A percentile compares a stretch with the other conserved stretches of the same genome.
Conservation (phyloP, 306 rosid species). For the Prinsepia uniflora region DNA sequence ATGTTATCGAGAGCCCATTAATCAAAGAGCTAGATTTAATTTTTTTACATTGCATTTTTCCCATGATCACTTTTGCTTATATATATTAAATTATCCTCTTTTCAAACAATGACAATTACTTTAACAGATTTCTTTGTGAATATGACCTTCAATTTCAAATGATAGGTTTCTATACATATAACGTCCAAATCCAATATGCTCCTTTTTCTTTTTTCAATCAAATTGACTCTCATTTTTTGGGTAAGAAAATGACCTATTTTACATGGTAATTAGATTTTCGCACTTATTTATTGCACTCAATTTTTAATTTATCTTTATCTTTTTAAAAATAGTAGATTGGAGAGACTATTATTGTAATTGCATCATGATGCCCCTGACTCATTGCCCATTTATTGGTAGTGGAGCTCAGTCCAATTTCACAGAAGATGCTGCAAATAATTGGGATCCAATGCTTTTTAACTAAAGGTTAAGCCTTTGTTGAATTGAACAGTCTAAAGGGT, state of each 20-base stretch:
- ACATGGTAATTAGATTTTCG: too few species aligned
- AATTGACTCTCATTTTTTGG: too few species aligned
- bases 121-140: background rate
- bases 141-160: too few species aligned
- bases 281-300: too few species aligned
- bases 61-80: conserved; percentile 10
- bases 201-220: conserved; percentile 16
- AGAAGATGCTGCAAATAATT: conserved; percentile 31
- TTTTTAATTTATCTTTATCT: too few species aligned
- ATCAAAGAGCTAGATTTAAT: background rate
- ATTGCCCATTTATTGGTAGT: conserved; percentile 24
- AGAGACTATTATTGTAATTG: conserved; percentile 18
- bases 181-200: background rate
- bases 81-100: background rate
- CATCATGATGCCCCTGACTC: conserved; percentile 31
- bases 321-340: too few species aligned
- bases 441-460: conserved; percentile 31
- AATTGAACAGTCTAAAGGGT: conserved; percentile 1
- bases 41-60: background rate
- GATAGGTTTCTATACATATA: too few species aligned
- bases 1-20: background rate
- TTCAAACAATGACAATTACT: background rate
- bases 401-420: conserved; percentile 26
- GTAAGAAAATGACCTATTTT: too few species aligned
- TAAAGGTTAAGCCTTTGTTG: conserved; percentile 4